These are phyloP conservation scores for Chaetomium cochliodes DNA, from an alignment of 495 filamentous ascomycete species.

Conservation along the genomic window DNA sequence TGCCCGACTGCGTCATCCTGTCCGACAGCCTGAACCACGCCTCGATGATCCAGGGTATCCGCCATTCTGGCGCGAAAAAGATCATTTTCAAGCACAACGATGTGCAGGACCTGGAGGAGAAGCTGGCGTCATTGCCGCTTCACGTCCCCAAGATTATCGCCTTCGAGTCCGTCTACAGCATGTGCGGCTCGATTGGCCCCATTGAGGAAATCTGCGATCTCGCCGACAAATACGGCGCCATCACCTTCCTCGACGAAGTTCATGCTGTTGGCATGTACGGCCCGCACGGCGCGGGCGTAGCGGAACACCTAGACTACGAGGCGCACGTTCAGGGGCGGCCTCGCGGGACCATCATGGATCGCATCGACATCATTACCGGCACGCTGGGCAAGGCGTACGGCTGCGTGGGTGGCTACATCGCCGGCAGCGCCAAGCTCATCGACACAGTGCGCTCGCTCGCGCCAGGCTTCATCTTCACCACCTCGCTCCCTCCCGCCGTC, in stretches of 20 bases:
- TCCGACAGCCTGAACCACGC: slow-evolving; percentile 96
- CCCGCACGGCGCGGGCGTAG: slow-evolving; percentile 91
- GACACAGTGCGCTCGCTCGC: slow-evolving; percentile 95
- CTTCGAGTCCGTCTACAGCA: slow-evolving; percentile 97
- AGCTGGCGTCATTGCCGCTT: slow-evolving; percentile 80
- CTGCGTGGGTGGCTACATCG: slow-evolving; percentile 96
- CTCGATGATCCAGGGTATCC: slow-evolving; percentile 99
- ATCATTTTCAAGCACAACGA: slow-evolving; percentile 99
- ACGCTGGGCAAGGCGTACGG: slow-evolving; percentile 97
- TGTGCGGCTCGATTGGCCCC: slow-evolving; percentile 96
- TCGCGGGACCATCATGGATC: slow-evolving; percentile 86
- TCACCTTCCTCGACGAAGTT: slow-evolving; percentile 97
- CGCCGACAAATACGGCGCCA: slow-evolving; percentile 93
- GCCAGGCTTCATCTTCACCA: slow-evolving; percentile 98
- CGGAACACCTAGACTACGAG: slow-evolving; percentile 94
- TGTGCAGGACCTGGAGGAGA: slow-evolving; percentile 80
- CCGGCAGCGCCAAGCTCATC: slow-evolving; percentile 81
- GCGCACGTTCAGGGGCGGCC: slow-evolving; percentile 65
- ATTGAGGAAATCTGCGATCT: slow-evolving; percentile 95
- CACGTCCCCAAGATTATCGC: slow-evolving; percentile 95
- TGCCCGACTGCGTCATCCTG: slow-evolving; percentile 93
- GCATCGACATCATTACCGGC: slow-evolving; percentile 94
- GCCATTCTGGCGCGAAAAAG: slow-evolving; percentile 93
- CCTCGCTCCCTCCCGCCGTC: slow-evolving; percentile 88
- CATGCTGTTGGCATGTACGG: slow-evolving; percentile 99